These are phyloP conservation scores for Candida dajiaensis DNA, from an alignment of 805 yeast genomes.

Conservation along the genomic window DNA sequence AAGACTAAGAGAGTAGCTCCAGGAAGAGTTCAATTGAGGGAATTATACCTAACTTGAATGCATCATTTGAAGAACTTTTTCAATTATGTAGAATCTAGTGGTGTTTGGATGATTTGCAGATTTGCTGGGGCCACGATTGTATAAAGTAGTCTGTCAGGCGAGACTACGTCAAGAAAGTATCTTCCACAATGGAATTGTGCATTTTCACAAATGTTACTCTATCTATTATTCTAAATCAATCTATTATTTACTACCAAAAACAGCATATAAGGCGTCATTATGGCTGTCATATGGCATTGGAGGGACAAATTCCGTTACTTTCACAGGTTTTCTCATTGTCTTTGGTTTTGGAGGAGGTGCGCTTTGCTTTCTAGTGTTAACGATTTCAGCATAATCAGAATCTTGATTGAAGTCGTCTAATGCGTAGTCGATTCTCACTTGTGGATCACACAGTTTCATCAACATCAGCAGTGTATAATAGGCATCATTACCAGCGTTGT, in stretches of 20 bases:
- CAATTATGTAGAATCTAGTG: no score
- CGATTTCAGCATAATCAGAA: not conserved
- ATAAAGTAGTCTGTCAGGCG: no score
- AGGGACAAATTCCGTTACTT: not conserved
- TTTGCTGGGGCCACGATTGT: no score
- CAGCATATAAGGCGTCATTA: not conserved
- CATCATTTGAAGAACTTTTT: no score
- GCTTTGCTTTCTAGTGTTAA: not conserved
- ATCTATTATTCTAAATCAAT: no score
- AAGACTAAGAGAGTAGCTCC: no score
- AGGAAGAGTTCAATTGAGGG: no score
- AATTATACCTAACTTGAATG: no score
- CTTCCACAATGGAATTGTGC: no score
- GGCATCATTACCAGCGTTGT: conserved; percentile 71
- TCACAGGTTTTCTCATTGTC: not conserved
- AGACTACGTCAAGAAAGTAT: no score
- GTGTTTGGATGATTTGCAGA: no score
- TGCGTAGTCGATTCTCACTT: conserved; percentile 20
- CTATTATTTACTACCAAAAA: not conserved
- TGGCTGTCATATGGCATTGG: not conserved
- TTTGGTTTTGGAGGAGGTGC: not conserved
- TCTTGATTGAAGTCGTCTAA: conserved; percentile 10
- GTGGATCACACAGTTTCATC: conserved; percentile 46
- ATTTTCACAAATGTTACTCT: no score
- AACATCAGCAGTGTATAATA: conserved; percentile 52